Evolutionary conservation across 2,329 filamentous ascomycete genomes (phyloP), one percentile per base, ranked within the genome.

Genomic region (Dothistroma septosporum): DNA sequence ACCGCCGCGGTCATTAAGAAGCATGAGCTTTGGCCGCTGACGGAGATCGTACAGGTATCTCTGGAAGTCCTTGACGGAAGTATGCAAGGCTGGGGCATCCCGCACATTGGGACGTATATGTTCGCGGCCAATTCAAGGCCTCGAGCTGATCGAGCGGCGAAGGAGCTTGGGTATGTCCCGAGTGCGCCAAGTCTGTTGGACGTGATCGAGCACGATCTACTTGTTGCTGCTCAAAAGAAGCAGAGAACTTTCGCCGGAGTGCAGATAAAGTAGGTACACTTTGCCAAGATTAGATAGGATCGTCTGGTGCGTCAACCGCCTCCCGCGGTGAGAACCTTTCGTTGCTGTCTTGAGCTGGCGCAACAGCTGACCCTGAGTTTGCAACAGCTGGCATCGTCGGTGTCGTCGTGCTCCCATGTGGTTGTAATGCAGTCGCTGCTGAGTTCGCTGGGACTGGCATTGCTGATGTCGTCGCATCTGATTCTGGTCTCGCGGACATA

Each of bases 141-240:
- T 1, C 76, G 75, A 55, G 82, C 84, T 0, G 75, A 78, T 59
- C 76, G 85, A 52, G 83, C 83, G 0, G 78, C 75, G 14, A 81
- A 83, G 62, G 69, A 82, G 57, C 70, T 88, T 5, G 83, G 81
- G 0, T 88, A 85, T 84, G 76, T 77, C 33, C 84, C 85, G 0
- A 75, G 72, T 24, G 73, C 80, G 53, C 76, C 76, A 32, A 78
- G 76, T 24, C 60, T 88, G 55, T 70, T 79, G 61, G 82, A 86
- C 6, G 77, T 80, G 19, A 64, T 73, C 28, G 81, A 83, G 58
- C 72, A 74, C 1, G 76, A 71, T 55, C 41, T 67, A 32, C 28
- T 62, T 21, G 60, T 52, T 48, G 61, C 35, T 57, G 31, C 53
- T 22, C 37, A 56, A 28, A 31, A 28, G 11, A 47, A 46, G 37